A percentile compares a stretch with the other conserved stretches of the same genome.
Evolutionary conservation across 2,329 filamentous ascomycete species (phyloP).

Genomic region (Arthrobotrys entomopaga): DNA sequence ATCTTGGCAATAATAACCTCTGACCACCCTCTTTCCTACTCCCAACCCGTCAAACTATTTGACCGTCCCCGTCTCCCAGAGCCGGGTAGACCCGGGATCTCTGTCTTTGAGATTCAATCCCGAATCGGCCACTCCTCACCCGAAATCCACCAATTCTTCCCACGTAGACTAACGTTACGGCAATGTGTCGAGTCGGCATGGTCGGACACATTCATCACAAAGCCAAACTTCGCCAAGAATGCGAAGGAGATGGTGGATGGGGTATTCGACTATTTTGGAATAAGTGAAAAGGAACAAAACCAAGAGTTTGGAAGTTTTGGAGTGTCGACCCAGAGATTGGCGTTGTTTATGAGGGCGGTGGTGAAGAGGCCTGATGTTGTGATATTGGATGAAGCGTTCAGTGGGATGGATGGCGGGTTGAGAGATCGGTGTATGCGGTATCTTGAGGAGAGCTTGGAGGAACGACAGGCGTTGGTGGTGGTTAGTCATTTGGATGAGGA

Average conservation of each 20-base stretch:
- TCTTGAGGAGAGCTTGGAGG: slow-evolving; percentile 68
- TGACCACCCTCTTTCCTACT: slow-evolving; percentile 94
- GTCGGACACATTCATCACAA: slow-evolving; percentile 83
- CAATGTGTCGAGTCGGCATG: slow-evolving; percentile 85
- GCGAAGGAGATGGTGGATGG: slow-evolving; percentile 73
- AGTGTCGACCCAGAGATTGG: slow-evolving; percentile 84
- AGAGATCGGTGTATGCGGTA: slow-evolving; percentile 89
- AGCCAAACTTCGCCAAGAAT: slow-evolving; percentile 71
- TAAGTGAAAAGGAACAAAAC: slow-evolving; percentile 56
- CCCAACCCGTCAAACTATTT: slow-evolving; percentile 85
- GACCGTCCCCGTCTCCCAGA: slow-evolving; percentile 81
- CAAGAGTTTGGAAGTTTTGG: slow-evolving; percentile 75
- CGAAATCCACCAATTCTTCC: slow-evolving; percentile 93
- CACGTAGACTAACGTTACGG: slow-evolving; percentile 77
- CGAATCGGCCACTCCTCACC: slow-evolving; percentile 93
- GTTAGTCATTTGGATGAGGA: slow-evolving; percentile 93
- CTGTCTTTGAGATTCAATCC: slow-evolving; percentile 89
- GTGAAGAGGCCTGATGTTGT: slow-evolving; percentile 84
- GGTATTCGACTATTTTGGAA: slow-evolving; percentile 80
- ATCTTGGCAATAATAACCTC: slow-evolving; percentile 91
- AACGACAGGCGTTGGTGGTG: slow-evolving; percentile 83
- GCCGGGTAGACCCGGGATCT: slow-evolving; percentile 76
- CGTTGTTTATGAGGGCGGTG: slow-evolving; percentile 83
- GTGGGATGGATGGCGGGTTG: slow-evolving; percentile 81
- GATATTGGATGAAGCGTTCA: slow-evolving; percentile 87